These are phyloP conservation scores for Hansenula sp. DNA, from an alignment of 1,139 yeast species.

Conservation along the genomic window DNA sequence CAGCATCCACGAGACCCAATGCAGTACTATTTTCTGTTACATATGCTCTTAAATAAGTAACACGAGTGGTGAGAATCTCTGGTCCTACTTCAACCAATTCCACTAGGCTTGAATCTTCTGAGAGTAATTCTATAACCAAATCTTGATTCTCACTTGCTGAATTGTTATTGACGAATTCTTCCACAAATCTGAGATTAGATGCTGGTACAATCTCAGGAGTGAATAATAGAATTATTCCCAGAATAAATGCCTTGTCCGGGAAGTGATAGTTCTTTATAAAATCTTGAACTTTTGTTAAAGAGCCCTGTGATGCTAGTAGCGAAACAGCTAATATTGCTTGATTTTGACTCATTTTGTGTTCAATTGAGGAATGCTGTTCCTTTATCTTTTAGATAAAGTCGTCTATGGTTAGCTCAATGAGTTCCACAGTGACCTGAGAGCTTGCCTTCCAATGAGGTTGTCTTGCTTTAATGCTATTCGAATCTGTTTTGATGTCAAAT, in stretches of 20 bases:
- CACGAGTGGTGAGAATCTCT: not conserved
- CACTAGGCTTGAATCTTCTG: not conserved
- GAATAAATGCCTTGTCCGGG: not conserved
- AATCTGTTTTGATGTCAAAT: no score
- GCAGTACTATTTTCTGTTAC: not conserved
- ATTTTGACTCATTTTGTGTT: slow-evolving; percentile 1
- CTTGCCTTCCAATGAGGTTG: not conserved
- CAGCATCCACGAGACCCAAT: not conserved
- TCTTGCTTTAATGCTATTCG: no score
- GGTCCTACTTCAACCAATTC: not conserved
- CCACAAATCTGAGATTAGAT: not conserved
- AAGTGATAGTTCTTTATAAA: not conserved
- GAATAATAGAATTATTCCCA: not conserved
- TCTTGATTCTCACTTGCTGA: not conserved
- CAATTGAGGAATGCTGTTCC: no score
- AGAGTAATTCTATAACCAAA: not conserved
- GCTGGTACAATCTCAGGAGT: slow-evolving; percentile 1
- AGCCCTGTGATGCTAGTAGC: slow-evolving; percentile 1
- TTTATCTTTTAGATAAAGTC: no score
- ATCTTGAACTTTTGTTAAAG: not conserved
- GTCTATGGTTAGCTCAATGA: no score
- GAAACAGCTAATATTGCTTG: slow-evolving; percentile 1
- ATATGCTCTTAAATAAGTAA: not conserved
- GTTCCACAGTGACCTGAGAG: no score
- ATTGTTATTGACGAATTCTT: not conserved